Percentiles rank a stretch among this genome's conserved stretches.
Conservation (phyloP, 805 yeast genomes). For the Cyberlindnera euphorbiiphila region DNA sequence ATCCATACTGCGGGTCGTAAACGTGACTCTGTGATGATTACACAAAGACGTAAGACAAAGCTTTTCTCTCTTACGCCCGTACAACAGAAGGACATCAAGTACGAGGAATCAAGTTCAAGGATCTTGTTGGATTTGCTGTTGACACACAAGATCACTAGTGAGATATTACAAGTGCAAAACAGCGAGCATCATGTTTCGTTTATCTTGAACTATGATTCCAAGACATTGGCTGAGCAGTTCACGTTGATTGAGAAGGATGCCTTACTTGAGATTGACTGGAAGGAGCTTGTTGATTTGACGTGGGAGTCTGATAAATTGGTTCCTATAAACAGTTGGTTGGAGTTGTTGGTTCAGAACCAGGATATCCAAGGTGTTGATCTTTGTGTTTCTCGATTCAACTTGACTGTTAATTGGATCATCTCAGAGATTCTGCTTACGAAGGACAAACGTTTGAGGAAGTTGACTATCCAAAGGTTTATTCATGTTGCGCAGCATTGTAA, state of each 20-base stretch:
- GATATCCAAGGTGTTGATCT: conserved; percentile 71
- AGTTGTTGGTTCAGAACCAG: conserved; percentile 56
- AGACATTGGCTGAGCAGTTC: conserved; percentile 69
- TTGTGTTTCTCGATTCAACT: conserved; percentile 79
- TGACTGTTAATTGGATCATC: conserved; percentile 87
- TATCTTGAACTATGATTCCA: conserved; percentile 66
- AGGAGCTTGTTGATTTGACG: conserved; percentile 70
- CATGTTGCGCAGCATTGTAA: conserved; percentile 79
- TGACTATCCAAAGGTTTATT: conserved; percentile 78
- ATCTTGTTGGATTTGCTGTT: conserved; percentile 38
- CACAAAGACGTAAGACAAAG: conserved; percentile 37
- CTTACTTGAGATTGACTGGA: conserved; percentile 86
- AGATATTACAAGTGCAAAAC: conserved; percentile 23
- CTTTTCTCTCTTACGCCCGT: conserved; percentile 34
- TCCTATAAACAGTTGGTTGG: conserved; percentile 82
- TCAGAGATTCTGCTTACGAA: conserved; percentile 79
- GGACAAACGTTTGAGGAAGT: conserved; percentile 52
- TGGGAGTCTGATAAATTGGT: conserved; percentile 61
- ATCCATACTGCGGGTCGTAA: conserved; percentile 15
- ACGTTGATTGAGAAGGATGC: conserved; percentile 86
- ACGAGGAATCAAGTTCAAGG: conserved; percentile 27
- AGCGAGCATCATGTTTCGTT: conserved; percentile 72
- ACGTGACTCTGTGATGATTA: conserved; percentile 32
- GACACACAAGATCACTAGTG: conserved; percentile 22
- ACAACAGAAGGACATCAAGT: conserved; percentile 20